Evolutionary conservation across 352 stramenopile species (phyloP).

Genomic region (Phytophthora pluvialis): DNA sequence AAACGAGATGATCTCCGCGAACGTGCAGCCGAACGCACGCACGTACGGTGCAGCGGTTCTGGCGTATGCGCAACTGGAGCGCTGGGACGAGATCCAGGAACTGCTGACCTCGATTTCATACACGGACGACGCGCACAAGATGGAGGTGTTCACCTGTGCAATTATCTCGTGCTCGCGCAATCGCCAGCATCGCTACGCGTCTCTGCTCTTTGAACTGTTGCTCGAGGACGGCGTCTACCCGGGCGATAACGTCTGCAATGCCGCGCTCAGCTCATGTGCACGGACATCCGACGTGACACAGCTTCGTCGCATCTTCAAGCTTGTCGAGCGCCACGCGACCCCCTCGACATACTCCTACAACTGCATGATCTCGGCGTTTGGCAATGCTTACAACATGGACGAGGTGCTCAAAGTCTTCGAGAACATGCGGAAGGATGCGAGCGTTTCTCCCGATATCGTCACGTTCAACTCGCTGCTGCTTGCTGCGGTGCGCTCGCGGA

Average conservation of each 20-base stretch:
- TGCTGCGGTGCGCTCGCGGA: slow-evolving; percentile 59
- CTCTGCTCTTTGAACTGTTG: slow-evolving; percentile 67
- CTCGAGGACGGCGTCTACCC: slow-evolving; percentile 72
- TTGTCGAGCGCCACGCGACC: slow-evolving; percentile 61
- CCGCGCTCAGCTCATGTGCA: slow-evolving; percentile 69
- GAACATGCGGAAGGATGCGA: slow-evolving; percentile 39
- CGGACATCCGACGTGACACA: slow-evolving; percentile 63
- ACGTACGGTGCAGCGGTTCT: slow-evolving; percentile 80
- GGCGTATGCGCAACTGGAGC: slow-evolving; percentile 70
- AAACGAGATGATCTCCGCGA: slow-evolving; percentile 75
- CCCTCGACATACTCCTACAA: slow-evolving; percentile 84
- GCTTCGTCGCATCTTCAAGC: slow-evolving; percentile 68
- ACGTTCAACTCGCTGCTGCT: slow-evolving; percentile 80
- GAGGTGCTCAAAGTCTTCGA: slow-evolving; percentile 66
- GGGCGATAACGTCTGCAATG: slow-evolving; percentile 77
- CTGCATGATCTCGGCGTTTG: slow-evolving; percentile 85
- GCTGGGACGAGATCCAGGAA: slow-evolving; percentile 73
- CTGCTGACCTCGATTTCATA: slow-evolving; percentile 68
- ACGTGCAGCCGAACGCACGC: slow-evolving; percentile 68
- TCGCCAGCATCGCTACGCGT: slow-evolving; percentile 64
- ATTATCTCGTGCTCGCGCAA: slow-evolving; percentile 85
- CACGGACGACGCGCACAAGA: slow-evolving; percentile 59
- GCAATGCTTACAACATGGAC: slow-evolving; percentile 67
- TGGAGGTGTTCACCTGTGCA: slow-evolving; percentile 69
- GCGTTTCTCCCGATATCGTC: slow-evolving; percentile 56